These are phyloP conservation scores for Mortierella sp. DNA, from an alignment of 371 early-diverging fungal genomes.

Conservation along the genomic window DNA sequence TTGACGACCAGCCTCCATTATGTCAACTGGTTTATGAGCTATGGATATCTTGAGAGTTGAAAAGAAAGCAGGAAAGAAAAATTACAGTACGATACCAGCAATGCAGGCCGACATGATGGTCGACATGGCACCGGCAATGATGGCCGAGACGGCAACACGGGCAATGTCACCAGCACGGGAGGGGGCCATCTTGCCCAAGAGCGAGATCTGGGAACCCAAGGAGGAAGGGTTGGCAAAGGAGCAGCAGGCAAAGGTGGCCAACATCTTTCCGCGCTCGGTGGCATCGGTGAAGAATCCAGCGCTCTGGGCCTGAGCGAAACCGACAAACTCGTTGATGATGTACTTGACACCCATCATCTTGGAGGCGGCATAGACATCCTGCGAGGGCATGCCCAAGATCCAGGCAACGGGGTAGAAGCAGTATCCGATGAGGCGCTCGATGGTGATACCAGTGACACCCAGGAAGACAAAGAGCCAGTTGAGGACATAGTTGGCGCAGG, in stretches of 20 bases:
- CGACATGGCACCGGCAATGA: slow-evolving; percentile 84
- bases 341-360: slow-evolving; percentile 89
- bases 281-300: slow-evolving; percentile 27
- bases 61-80: background rate
- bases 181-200: slow-evolving; percentile 88
- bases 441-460: slow-evolving; percentile 68
- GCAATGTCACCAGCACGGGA: slow-evolving; percentile 83
- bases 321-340: slow-evolving; percentile 92
- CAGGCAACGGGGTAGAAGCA: slow-evolving; percentile 85
- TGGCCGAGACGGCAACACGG: slow-evolving; percentile 82
- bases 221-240: slow-evolving; percentile 93
- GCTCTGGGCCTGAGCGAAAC: slow-evolving; percentile 61
- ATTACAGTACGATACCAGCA: slow-evolving; percentile 81
- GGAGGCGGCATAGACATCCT: slow-evolving; percentile 75
- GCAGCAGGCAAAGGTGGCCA: slow-evolving; percentile 86
- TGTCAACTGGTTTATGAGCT: slow-evolving; percentile 26
- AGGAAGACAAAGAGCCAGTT: slow-evolving; percentile 86
- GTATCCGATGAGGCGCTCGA: slow-evolving; percentile 82
- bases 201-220: slow-evolving; percentile 90
- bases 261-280: slow-evolving; percentile 62
- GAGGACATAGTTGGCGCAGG: slow-evolving; percentile 76
- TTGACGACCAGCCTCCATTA: slow-evolving; percentile 48
- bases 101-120: slow-evolving; percentile 90
- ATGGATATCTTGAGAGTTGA: slow-evolving; percentile 6
- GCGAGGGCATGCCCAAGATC: slow-evolving; percentile 82